These are phyloP conservation scores for Cardamine occulta DNA, from an alignment of 345 rosid species.

Conservation along the genomic window DNA sequence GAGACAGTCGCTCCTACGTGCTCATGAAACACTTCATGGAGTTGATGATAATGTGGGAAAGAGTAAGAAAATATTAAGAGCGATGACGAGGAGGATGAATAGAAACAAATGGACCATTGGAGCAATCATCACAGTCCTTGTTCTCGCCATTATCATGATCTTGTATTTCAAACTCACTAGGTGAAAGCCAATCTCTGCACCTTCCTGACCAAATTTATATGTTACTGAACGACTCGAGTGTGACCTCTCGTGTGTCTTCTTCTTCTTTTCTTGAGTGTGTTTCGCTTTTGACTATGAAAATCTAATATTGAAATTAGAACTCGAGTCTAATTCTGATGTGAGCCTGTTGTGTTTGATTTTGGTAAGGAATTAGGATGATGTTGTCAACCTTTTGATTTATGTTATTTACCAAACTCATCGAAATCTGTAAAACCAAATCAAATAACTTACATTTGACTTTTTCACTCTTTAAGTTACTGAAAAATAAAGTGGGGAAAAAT, in stretches of 20 bases:
- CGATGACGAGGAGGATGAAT: conserved; percentile 75
- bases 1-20: conserved; percentile 74
- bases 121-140: conserved; percentile 56
- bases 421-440: neutral
- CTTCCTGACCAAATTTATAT: neutral
- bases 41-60: conserved; percentile 81
- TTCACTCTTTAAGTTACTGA: no score
- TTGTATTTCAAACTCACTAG: conserved; percentile 76
- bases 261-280: neutral
- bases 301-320: neutral
- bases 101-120: conserved; percentile 84
- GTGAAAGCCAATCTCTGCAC: conserved; percentile 17
- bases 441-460: no score
- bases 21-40: conserved; percentile 83
- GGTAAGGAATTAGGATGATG: neutral
- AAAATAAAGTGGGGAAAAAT: no score
- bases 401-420: neutral
- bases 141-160: conserved; percentile 56
- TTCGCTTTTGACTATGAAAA: neutral
- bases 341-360: neutral
- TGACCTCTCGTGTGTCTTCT: neutral
- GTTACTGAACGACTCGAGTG: conserved; percentile 6
- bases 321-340: neutral
- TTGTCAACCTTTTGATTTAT: neutral
- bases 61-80: conserved; percentile 76